These are phyloP conservation scores for Hypoxylon sp. DNA, from an alignment of 2,329 filamentous ascomycete species.

Conservation along the genomic window DNA sequence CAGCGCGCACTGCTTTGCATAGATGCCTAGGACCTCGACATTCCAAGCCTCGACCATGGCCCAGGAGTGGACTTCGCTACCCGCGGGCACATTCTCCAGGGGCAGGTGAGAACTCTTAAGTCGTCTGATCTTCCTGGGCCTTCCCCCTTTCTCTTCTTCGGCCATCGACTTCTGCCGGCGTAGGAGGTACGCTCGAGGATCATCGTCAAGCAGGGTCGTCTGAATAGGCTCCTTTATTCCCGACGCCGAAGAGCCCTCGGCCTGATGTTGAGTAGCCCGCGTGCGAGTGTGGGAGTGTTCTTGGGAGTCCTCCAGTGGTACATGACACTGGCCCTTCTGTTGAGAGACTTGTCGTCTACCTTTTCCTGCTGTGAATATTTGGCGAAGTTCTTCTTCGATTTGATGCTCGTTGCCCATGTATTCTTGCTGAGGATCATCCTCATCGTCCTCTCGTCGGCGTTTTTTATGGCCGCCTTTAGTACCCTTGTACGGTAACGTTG, in stretches of 20 bases:
- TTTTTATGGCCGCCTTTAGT: slow-evolving; percentile 13
- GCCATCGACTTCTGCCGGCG: slow-evolving; percentile 45
- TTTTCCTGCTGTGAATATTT: slow-evolving; percentile 22
- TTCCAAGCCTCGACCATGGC: slow-evolving; percentile 11
- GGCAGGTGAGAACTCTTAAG: slow-evolving; percentile 44
- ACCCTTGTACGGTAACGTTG: slow-evolving; percentile 38
- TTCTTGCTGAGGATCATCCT: background rate
- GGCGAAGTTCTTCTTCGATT: slow-evolving; percentile 4
- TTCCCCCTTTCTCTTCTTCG: slow-evolving; percentile 22
- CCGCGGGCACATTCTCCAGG: slow-evolving; percentile 38
- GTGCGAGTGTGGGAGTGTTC: slow-evolving; percentile 18
- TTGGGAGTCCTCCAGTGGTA: background rate
- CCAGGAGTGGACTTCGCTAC: slow-evolving; percentile 36
- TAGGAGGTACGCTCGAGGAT: slow-evolving; percentile 46
- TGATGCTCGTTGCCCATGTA: background rate
- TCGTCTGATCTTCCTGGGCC: slow-evolving; percentile 38
- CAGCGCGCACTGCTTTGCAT: slow-evolving; percentile 11
- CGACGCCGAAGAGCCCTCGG: slow-evolving; percentile 1
- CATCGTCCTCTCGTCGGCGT: background rate
- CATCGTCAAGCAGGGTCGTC: slow-evolving; percentile 39
- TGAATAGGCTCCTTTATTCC: slow-evolving; percentile 38
- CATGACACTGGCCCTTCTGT: background rate
- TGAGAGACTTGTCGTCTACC: slow-evolving; percentile 32
- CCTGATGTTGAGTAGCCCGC: slow-evolving; percentile 10
- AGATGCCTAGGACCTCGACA: slow-evolving; percentile 20